Base-by-base conservation (phyloP, 2,329 filamentous ascomycete species). In the Aspergillus pseudoviridinutans region DNA sequence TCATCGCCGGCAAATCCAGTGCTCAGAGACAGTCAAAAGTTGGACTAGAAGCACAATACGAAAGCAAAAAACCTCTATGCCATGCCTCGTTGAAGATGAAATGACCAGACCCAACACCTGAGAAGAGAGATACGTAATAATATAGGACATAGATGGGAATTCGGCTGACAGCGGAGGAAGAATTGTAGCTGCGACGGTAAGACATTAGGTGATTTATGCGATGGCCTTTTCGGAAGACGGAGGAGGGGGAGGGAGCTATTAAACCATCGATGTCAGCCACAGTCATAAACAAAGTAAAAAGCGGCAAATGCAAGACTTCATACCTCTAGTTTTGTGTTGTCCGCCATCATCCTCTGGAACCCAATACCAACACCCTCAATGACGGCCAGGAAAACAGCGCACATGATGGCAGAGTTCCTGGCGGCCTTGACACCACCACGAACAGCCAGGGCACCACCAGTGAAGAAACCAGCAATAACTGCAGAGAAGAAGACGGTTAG, bases 361-460 rank as follows among this genome's bases (percentile, higher is more conserved):
- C 90, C 92, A 71, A 99, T 97, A 68, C 93, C 93, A 55, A 97
- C 94, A 68, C 94, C 93, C 78, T 99, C 93, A 63, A 99, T 97
- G 64, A 99, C 93, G 52, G 91, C 94, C 49, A 99, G 82, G 70
- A 99, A 84, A 64, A 96, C 90, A 27, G 91, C 94, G 75, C 94
- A 97, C 66, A 93, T 94, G 70, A 99, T 97, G 61, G 94, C 94
- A 59, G 91, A 92, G 78, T 97, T 97, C 68, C 94, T 84, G 62
- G 94, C 92, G 24, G 93, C 91, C 80, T 91, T 92, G 76, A 89
- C 88, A 58, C 94, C 94, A 69, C 94, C 94, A 78, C 94, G 86
- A 61, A 97, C 87, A 53, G 94, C 94, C 35, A 99, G 83, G 29
- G 93, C 86, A 66, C 94, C 94, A 70, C 92, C 92, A 4, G 94